Conservation (phyloP, 176 grass and related monocot species). For the Olyra latifolia region DNA sequence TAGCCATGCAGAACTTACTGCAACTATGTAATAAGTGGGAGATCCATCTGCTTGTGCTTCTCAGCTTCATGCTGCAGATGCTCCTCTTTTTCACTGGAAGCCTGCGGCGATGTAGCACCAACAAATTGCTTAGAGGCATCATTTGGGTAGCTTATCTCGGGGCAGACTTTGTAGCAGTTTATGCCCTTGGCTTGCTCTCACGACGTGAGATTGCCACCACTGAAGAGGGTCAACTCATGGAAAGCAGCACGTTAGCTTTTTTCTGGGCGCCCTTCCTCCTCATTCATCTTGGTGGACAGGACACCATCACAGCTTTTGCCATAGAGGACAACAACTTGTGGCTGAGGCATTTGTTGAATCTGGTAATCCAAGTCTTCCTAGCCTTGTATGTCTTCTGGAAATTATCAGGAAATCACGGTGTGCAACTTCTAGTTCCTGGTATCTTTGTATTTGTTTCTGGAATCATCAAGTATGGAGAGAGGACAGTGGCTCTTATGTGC, state of each 20-base stretch:
- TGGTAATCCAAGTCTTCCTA: not conserved
- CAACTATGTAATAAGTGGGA: no score
- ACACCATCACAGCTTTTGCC: constrained; percentile 1
- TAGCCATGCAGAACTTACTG: no score
- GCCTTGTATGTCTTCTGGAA: constrained; percentile 1
- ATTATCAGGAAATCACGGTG: not conserved
- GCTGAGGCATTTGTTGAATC: constrained; percentile 5
- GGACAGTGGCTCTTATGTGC: not conserved
- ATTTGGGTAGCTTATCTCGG: not conserved
- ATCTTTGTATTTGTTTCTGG: constrained; percentile 4
- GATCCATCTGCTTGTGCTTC: no score
- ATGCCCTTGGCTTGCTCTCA: not conserved
- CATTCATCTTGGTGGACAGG: constrained; percentile 27
- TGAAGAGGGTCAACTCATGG: no score
- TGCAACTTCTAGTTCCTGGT: not conserved
- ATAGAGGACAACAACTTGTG: constrained; percentile 16
- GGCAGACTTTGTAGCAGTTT: constrained; percentile 24
- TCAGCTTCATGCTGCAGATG: no score
- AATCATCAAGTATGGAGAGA: constrained; percentile 28
- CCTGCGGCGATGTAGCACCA: not conserved
- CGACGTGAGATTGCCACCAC: not conserved
- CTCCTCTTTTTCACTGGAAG: not conserved
- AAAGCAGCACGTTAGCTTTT: not conserved
- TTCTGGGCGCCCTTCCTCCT: constrained; percentile 7
- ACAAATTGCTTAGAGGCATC: not conserved